These are phyloP conservation scores for Mycena sanguinolenta DNA, from an alignment of 768 basidiomycete species.

Conservation along the genomic window DNA sequence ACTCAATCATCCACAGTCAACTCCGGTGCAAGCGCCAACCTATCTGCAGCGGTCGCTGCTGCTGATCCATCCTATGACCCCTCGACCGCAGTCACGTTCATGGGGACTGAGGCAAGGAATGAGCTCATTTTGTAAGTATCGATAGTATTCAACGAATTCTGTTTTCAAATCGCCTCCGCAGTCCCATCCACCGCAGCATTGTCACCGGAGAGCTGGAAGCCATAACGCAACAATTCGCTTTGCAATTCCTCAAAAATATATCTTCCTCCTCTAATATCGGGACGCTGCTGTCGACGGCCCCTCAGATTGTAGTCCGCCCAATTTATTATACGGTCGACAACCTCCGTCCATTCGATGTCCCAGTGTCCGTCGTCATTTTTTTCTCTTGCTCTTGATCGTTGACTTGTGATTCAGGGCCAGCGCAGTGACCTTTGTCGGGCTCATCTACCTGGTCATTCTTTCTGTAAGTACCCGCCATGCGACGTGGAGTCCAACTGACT, in stretches of 20 bases:
- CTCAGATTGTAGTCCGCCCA: slow-evolving; percentile 54
- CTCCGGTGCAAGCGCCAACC: background rate
- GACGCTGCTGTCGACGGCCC: slow-evolving; percentile 50
- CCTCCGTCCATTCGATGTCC: slow-evolving; percentile 61
- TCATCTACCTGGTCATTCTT: slow-evolving; percentile 65
- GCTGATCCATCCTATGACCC: background rate
- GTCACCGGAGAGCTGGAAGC: slow-evolving; percentile 15
- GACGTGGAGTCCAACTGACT: too few species aligned
- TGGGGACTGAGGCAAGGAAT: slow-evolving; percentile 22
- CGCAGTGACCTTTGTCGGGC: slow-evolving; percentile 69
- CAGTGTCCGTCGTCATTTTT: slow-evolving; percentile 43
- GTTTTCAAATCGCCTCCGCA: too few species aligned
- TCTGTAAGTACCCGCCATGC: too few species aligned
- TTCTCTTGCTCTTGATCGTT: background rate
- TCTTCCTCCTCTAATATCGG: slow-evolving; percentile 41
- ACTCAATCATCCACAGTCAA: slow-evolving; percentile 4
- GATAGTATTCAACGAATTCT: too few species aligned
- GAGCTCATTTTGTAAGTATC: slow-evolving; percentile 18
- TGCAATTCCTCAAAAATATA: slow-evolving; percentile 41
- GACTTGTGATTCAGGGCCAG: slow-evolving; percentile 51
- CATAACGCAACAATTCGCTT: slow-evolving; percentile 46
- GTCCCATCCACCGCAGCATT: background rate
- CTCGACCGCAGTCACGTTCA: slow-evolving; percentile 15
- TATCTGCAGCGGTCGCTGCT: slow-evolving; percentile 9
- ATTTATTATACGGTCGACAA: slow-evolving; percentile 56